These are phyloP conservation scores for Blastomyces silverae DNA, from an alignment of 2,329 filamentous ascomycete genomes.

Conservation along the genomic window DNA sequence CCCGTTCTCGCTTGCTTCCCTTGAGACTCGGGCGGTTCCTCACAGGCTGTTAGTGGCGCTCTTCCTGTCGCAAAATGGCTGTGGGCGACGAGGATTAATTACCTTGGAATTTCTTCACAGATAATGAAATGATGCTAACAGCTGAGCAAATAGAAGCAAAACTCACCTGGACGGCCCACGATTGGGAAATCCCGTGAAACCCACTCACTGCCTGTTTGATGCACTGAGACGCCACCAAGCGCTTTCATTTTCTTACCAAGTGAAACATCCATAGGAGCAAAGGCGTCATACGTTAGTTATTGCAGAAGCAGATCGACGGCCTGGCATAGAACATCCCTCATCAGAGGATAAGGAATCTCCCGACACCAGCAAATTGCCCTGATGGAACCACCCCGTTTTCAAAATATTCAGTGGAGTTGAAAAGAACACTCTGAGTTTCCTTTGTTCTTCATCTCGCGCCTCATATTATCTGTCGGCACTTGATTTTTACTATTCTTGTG, in stretches of 20 bases:
- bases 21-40: background rate
- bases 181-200: too few species aligned
- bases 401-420: background rate
- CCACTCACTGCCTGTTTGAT: too few species aligned
- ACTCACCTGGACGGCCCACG: background rate
- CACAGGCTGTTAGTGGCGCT: background rate
- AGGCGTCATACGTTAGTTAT: too few species aligned
- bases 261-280: too few species aligned
- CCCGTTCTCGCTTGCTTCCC: background rate
- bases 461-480: background rate
- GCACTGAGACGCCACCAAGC: too few species aligned
- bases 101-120: background rate
- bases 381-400: background rate
- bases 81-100: background rate
- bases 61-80: slow-evolving; percentile 16
- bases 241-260: too few species aligned
- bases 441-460: background rate
- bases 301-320: background rate
- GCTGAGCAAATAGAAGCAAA: background rate
- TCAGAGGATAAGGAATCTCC: background rate
- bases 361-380: background rate
- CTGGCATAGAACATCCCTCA: background rate
- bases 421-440: background rate
- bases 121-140: background rate
- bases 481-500: background rate